Conservation (phyloP, 192 early-diverging fungal species). For the Coemansia sp. region DNA sequence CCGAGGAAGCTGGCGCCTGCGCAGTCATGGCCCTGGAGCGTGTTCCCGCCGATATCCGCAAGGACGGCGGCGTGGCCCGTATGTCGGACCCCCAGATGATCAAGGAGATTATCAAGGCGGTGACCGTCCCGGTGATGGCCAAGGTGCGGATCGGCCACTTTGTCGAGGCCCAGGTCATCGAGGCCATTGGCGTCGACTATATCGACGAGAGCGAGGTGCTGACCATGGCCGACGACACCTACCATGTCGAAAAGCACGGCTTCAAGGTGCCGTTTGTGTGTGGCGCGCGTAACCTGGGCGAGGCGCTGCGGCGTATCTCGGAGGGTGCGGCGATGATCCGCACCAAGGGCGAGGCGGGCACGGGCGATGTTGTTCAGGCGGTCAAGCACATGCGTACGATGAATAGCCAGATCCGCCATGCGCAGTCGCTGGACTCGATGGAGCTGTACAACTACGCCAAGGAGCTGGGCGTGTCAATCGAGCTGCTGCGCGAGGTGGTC, state of each 20-base stretch:
- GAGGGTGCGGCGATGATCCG: slow-evolving; percentile 99
- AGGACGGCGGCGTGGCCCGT: slow-evolving; percentile 92
- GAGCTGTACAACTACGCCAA: slow-evolving; percentile 96
- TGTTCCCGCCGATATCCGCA: slow-evolving; percentile 96
- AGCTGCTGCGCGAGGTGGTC: slow-evolving; percentile 87
- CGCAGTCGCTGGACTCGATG: slow-evolving; percentile 78
- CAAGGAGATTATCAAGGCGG: slow-evolving; percentile 90
- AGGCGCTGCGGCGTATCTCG: slow-evolving; percentile 92
- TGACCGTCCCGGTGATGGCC: slow-evolving; percentile 99
- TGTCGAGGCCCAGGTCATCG: slow-evolving; percentile 97
- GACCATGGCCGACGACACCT: slow-evolving; percentile 90
- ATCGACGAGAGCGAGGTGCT: slow-evolving; percentile 98
- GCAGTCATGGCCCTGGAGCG: slow-evolving; percentile 98
- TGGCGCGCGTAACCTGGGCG: slow-evolving; percentile 94
- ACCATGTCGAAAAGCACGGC: slow-evolving; percentile 96
- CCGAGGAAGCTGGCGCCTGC: slow-evolving; percentile 94
- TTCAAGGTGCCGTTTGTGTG: slow-evolving; percentile 96
- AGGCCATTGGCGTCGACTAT: slow-evolving; percentile 88
- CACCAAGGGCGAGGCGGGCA: slow-evolving; percentile 98
- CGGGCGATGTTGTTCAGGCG: slow-evolving; percentile 97
- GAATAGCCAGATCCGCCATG: slow-evolving; percentile 81
- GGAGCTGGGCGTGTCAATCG: slow-evolving; percentile 89
- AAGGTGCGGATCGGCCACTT: slow-evolving; percentile 98
- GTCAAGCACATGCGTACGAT: slow-evolving; percentile 94
- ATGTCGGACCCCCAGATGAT: slow-evolving; percentile 99